Conservation (phyloP, 768 basidiomycete genomes). For the Coprinopsis sp. region DNA sequence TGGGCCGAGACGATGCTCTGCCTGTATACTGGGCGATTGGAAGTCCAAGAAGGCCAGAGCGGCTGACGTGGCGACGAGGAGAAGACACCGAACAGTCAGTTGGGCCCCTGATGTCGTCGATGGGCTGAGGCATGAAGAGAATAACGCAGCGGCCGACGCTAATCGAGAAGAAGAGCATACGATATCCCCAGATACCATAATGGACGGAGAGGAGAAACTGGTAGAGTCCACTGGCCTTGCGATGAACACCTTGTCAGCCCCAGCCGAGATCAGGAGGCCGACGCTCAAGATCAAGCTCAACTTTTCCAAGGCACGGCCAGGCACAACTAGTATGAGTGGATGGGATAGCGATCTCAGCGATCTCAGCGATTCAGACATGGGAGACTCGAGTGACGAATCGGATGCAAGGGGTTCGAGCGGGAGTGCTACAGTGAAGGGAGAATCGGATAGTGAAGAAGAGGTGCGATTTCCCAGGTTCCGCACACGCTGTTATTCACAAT, state of each 20-base stretch:
- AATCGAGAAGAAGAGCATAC: conserved; percentile 1
- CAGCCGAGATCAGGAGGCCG: background rate
- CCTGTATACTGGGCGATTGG: conserved; percentile 7
- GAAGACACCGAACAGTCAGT: conserved; percentile 27
- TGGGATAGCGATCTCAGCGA: conserved; percentile 34
- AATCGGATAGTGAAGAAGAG: background rate
- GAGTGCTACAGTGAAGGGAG: background rate
- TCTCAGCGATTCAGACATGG: conserved; percentile 21
- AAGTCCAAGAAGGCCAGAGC: conserved; percentile 4
- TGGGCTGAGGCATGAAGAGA: conserved; percentile 1
- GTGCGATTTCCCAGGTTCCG: background rate
- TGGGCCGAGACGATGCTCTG: conserved; percentile 2
- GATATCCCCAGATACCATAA: conserved; percentile 5
- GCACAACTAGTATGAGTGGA: conserved; percentile 9
- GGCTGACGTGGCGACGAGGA: background rate
- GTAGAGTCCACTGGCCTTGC: conserved; percentile 3
- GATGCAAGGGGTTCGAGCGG: conserved; percentile 1
- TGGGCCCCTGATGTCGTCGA: conserved; percentile 28
- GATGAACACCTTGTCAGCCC: background rate
- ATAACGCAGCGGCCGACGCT: background rate
- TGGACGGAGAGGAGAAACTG: too few relatives aligned
- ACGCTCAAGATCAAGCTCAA: conserved; percentile 3
- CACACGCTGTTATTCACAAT: conserved; percentile 13
- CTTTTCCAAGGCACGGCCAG: background rate
- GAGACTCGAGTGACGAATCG: conserved; percentile 17